Percentiles rank a stretch among this genome's conserved stretches.
phyloP scores from a whole-genome alignment of 768 basidiomycete genomes.

The Mycena metata region DNA sequence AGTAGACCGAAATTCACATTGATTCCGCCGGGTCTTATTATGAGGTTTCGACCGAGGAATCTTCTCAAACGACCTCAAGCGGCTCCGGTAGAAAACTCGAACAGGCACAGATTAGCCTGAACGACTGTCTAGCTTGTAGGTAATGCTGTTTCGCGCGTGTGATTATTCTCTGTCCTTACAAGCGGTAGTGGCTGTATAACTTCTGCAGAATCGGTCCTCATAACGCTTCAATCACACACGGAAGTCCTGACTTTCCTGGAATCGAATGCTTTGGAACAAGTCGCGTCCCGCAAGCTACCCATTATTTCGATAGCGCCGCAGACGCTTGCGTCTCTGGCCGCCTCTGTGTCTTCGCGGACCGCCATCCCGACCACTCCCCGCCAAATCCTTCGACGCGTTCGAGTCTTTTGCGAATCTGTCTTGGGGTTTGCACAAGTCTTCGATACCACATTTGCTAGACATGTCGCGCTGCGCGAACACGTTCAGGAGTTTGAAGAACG shows the following conservation, averaged over 20 bases:
- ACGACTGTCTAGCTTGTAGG: conserved; percentile 99
- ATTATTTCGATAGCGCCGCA: conserved; percentile 93
- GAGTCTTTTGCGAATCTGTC: conserved; percentile 73
- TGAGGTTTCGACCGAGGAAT: conserved; percentile 68
- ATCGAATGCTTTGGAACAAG: conserved; percentile 60
- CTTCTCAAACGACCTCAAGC: conserved; percentile 33
- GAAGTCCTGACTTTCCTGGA: conserved; percentile 89
- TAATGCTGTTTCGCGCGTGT: conserved; percentile 52
- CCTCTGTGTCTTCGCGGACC: conserved; percentile 66
- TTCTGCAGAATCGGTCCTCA: conserved; percentile 96
- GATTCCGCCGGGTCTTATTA: conserved; percentile 91
- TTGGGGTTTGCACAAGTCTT: conserved; percentile 88
- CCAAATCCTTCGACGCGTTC: conserved; percentile 78
- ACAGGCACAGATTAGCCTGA: conserved; percentile 95
- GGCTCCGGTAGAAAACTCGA: conserved; percentile 73
- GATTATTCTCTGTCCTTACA: conserved; percentile 1
- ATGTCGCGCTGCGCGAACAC: conserved; percentile 87
- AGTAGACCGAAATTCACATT: conserved; percentile 92
- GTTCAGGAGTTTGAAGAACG: conserved; percentile 85
- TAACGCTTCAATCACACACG: conserved; percentile 94
- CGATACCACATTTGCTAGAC: conserved; percentile 95
- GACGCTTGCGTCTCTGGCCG: conserved; percentile 84
- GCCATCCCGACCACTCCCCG: conserved; percentile 60
- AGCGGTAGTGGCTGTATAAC: conserved; percentile 92
- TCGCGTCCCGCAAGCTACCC: conserved; percentile 65